These are phyloP conservation scores for Psophocarpus tetragonolobus DNA, from an alignment of 306 rosid species.

Conservation along the genomic window DNA sequence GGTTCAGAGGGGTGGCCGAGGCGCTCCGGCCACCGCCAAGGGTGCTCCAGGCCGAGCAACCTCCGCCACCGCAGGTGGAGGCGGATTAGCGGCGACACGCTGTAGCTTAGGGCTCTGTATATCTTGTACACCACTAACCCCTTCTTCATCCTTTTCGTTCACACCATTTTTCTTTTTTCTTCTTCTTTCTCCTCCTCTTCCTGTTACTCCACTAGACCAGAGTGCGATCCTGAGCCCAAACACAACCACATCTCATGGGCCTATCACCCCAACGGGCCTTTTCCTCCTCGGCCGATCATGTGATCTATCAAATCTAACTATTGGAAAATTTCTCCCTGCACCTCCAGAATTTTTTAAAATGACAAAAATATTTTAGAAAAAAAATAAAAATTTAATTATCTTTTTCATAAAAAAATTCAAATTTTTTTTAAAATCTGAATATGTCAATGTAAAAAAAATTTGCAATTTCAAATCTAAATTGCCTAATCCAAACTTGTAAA, in stretches of 20 bases:
- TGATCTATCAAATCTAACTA: too few relatives aligned
- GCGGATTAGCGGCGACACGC: slow-evolving; percentile 58
- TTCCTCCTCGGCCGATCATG: neutral
- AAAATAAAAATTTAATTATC: too few relatives aligned
- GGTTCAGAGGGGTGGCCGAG: slow-evolving; percentile 68
- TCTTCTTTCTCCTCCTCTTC: neutral
- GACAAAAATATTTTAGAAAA: too few relatives aligned
- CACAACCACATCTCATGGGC: neutral
- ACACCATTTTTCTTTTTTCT: slow-evolving; percentile 20
- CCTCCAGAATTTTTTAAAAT: too few relatives aligned
- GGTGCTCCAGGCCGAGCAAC: slow-evolving; percentile 66
- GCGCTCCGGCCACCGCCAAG: slow-evolving; percentile 78
- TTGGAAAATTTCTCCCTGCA: too few relatives aligned
- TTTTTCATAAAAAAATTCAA: too few relatives aligned
- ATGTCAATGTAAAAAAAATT: too few relatives aligned
- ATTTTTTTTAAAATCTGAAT: too few relatives aligned
- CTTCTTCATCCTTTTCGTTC: slow-evolving; percentile 49
- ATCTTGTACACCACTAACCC: slow-evolving; percentile 59
- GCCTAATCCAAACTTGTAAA: too few relatives aligned
- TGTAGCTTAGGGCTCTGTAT: slow-evolving; percentile 71
- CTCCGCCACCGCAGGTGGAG: slow-evolving; percentile 73
- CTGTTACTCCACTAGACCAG: neutral
- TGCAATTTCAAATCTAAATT: too few relatives aligned
- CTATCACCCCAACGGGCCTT: neutral
- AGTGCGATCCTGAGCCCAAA: neutral